phyloP scores from a whole-genome alignment of 2,329 filamentous ascomycete species.

The Colletotrichum simmondsii region DNA sequence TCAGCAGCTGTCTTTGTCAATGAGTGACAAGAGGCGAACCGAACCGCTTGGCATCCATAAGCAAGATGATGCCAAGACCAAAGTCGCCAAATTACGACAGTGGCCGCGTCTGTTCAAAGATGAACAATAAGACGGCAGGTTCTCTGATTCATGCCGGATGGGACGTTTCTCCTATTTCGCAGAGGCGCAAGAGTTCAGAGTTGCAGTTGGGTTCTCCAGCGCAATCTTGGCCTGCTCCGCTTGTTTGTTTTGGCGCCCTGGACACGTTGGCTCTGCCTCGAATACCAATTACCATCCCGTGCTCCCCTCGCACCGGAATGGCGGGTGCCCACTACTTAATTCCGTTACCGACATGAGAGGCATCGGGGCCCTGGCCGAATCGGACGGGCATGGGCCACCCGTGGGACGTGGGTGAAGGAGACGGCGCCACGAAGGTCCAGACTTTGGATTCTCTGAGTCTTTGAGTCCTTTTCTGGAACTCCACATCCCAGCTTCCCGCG shows the following conservation, averaged over 20 bases:
- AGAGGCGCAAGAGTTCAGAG: neutral
- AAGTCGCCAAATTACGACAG: conserved; percentile 26
- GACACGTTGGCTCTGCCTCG: neutral
- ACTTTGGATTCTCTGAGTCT: neutral
- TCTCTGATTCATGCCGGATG: conserved; percentile 14
- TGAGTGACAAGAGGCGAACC: conserved; percentile 12
- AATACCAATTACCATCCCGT: neutral
- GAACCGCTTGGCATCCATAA: conserved; percentile 11
- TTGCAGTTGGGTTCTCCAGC: conserved; percentile 3
- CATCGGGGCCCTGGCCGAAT: conserved; percentile 28
- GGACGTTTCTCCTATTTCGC: conserved; percentile 8
- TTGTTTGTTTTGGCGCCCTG: conserved; percentile 26
- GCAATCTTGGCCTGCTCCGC: conserved; percentile 19
- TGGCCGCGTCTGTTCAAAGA: neutral
- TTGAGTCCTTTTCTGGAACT: neutral
- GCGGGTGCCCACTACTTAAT: conserved; percentile 28
- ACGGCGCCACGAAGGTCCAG: neutral
- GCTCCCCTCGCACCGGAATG: conserved; percentile 13
- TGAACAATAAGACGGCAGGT: conserved; percentile 4
- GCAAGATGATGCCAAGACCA: neutral
- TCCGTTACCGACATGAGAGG: conserved; percentile 30
- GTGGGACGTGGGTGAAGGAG: neutral
- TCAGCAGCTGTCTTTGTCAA: neutral
- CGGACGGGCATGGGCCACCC: neutral
- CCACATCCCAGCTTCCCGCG: neutral